phyloP scores from a whole-genome alignment of 495 filamentous ascomycete species.

The Neurospora hispaniola region DNA sequence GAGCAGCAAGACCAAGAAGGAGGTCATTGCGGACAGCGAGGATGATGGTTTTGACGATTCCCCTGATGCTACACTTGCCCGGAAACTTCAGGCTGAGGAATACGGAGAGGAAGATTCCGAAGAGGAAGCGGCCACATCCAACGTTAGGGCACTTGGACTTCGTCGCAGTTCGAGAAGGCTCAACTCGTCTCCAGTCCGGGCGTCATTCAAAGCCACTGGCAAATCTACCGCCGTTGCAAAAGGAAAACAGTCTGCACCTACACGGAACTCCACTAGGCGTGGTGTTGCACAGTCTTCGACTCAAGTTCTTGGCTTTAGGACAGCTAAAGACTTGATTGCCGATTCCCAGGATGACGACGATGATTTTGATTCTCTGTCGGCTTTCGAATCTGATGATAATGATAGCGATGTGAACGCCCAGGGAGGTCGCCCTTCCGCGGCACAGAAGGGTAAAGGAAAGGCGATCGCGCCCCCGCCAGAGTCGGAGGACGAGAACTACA shows the following conservation, averaged over 20 bases:
- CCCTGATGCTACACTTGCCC: constrained; percentile 44
- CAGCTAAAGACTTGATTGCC: neutral
- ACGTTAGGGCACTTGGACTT: neutral
- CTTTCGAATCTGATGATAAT: constrained; percentile 2
- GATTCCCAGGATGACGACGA: constrained; percentile 9
- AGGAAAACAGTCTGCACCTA: neutral
- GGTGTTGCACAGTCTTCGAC: neutral
- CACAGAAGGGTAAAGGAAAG: neutral
- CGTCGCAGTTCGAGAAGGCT: constrained; percentile 7
- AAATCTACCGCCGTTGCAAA: neutral
- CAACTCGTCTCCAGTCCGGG: neutral
- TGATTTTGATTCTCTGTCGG: neutral
- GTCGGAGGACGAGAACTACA: constrained; percentile 1
- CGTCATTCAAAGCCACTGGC: neutral
- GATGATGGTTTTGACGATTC: constrained; percentile 17
- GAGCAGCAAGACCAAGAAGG: constrained; percentile 6
- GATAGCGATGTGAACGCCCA: neutral
- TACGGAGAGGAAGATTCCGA: constrained; percentile 22
- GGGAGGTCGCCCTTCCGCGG: neutral
- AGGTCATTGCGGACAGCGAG: constrained; percentile 22
- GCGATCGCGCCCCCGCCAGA: neutral
- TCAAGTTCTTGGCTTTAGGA: neutral
- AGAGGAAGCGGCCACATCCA: neutral
- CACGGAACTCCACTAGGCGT: neutral
- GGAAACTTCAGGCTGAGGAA: constrained; percentile 47